These are phyloP conservation scores for Diutina pseudorugosa DNA, from an alignment of 1,139 yeast genomes.

Conservation along the genomic window DNA sequence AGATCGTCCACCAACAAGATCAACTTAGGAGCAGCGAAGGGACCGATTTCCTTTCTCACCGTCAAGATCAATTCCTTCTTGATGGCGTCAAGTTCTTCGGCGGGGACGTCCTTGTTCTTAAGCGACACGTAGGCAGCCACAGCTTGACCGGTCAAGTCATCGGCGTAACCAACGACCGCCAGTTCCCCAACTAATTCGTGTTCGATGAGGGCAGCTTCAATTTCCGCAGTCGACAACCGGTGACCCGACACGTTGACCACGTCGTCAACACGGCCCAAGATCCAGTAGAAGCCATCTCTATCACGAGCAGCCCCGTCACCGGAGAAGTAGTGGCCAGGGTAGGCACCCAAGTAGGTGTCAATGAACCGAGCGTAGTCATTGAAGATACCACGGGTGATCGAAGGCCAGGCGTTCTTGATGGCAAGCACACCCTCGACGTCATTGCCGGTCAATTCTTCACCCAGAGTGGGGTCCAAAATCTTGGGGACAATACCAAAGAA, in stretches of 20 bases:
- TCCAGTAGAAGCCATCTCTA: constrained; percentile 68
- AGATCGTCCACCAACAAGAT: constrained; percentile 63
- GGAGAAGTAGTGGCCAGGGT: constrained; percentile 53
- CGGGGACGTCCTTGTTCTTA: constrained; percentile 31
- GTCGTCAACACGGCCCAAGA: constrained; percentile 72
- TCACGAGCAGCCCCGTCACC: constrained; percentile 83
- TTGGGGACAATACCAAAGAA: constrained; percentile 63
- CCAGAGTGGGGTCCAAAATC: constrained; percentile 61
- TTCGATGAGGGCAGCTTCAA: constrained; percentile 68
- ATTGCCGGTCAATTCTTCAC: constrained; percentile 48
- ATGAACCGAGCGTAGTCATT: constrained; percentile 54
- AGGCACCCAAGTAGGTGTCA: constrained; percentile 63
- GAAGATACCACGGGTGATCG: constrained; percentile 68
- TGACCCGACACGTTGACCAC: constrained; percentile 78
- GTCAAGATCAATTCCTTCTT: constrained; percentile 62
- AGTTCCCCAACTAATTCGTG: constrained; percentile 60
- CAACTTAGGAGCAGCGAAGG: constrained; percentile 73
- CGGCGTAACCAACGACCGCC: constrained; percentile 75
- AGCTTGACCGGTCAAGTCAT: constrained; percentile 69
- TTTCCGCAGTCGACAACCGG: constrained; percentile 71
- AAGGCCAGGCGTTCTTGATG: constrained; percentile 65
- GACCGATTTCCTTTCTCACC: constrained; percentile 72
- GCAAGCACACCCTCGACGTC: constrained; percentile 70
- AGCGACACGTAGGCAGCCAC: constrained; percentile 72
- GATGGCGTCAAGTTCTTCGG: constrained; percentile 34